These are phyloP conservation scores for Agrocybe praecox DNA, from an alignment of 768 basidiomycete genomes.

Conservation along the genomic window DNA sequence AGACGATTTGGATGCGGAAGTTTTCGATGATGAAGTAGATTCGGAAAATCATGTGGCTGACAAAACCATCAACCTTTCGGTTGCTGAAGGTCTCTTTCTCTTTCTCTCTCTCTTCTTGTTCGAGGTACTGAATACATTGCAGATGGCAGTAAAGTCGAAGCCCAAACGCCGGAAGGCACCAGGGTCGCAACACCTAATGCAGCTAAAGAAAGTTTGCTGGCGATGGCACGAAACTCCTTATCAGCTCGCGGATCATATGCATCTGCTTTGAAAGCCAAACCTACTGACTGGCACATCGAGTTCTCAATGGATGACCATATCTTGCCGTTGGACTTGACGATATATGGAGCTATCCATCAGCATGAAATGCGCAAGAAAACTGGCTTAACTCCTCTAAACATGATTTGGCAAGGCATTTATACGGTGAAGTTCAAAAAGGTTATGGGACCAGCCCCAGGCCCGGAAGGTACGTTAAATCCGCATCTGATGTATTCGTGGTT, in stretches of 20 bases:
- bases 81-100: slow-evolving; percentile 69
- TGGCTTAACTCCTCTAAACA: slow-evolving; percentile 60
- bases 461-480: slow-evolving; percentile 52
- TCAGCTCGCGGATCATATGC: slow-evolving; percentile 78
- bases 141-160: slow-evolving; percentile 95
- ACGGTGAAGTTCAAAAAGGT: slow-evolving; percentile 95
- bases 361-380: slow-evolving; percentile 81
- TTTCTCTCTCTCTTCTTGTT: not conserved
- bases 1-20: slow-evolving; percentile 85
- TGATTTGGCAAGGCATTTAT: slow-evolving; percentile 90
- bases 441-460: slow-evolving; percentile 68
- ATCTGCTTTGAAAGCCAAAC: slow-evolving; percentile 89
- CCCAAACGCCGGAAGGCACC: slow-evolving; percentile 96
- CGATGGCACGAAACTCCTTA: slow-evolving; percentile 27
- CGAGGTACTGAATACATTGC: slow-evolving; percentile 3
- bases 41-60: slow-evolving; percentile 70
- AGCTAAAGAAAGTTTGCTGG: slow-evolving; percentile 38
- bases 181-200: slow-evolving; percentile 87
- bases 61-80: slow-evolving; percentile 84
- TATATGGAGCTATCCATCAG: slow-evolving; percentile 96
- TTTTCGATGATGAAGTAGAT: slow-evolving; percentile 88
- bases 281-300: slow-evolving; percentile 95
- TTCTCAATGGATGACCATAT: slow-evolving; percentile 91
- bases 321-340: slow-evolving; percentile 85
- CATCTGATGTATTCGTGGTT: not conserved